Base-by-base conservation (phyloP, 148 eudicot species). In the Cornus florida region DNA sequence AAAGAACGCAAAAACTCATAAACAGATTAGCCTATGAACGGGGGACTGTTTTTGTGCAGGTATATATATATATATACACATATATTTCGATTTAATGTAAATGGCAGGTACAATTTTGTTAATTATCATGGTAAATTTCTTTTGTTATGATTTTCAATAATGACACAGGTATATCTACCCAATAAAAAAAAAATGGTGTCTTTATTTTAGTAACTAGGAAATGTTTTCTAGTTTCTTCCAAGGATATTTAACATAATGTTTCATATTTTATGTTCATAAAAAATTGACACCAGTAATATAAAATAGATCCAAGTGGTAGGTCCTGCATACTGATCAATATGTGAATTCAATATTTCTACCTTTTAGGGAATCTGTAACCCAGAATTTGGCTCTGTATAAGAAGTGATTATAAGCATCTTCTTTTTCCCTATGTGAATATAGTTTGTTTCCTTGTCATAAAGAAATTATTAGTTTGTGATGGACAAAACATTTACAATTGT, bases 11-110 rank as follows among this genome's bases (percentile, higher is more conserved):
- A 67, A 87, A 87, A 86, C 87, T 97, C 28, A 87, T 94, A 75
- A 97, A 92, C 74, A 87, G 93, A 89, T 12, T 92, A 82, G 99
- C 99, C 11, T 97, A 92, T 86, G 98, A 94, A 87, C 87, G 88
- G 50, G 99, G 99, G 77, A 92, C 97, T 43, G 99, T 97, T 53
- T 97, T 91, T 88, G 90, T 96, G 46, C 98, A 96, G 98, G 98
- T 94, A 92, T 67, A 35, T 35, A 35, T 35, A 2, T 35, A 28
- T 28, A 28, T 28, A 28, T 28, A 28, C 28, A 28, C 28, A 28
- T 28, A 28, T 28, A 28, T 28, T 28, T 28, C 28, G 28, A 28
- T 28, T 28, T 28, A 35, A 35, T 0, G 38, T 35, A 35, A 35
- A 35, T 6, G 48, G 48, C 8, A 43, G 48, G 10, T 43, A 43